Conservation (phyloP, 331 rosid species). For the Malus hybrid region DNA sequence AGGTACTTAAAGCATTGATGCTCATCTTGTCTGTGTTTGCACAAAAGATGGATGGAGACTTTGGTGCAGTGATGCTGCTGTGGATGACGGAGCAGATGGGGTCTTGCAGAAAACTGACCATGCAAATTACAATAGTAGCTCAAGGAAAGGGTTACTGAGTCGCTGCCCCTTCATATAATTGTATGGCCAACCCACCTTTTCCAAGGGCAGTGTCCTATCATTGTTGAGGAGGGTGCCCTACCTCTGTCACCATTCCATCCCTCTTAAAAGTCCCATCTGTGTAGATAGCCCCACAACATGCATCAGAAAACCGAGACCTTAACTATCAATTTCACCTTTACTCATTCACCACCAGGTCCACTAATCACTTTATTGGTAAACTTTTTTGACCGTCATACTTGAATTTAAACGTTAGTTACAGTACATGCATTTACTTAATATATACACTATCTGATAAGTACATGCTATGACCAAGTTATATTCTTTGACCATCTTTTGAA, state of each 20-base stretch:
- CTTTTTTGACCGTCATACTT: too few relatives aligned
- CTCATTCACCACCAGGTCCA: background rate
- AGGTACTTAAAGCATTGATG: background rate
- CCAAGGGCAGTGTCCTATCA: background rate
- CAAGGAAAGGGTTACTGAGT: background rate
- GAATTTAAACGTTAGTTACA: too few relatives aligned
- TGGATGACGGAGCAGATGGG: slow-evolving; percentile 9
- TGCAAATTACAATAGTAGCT: background rate
- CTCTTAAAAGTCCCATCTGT: slow-evolving; percentile 14
- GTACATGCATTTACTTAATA: too few relatives aligned
- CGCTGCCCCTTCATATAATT: background rate
- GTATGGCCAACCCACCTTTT: slow-evolving; percentile 21
- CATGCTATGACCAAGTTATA: too few relatives aligned
- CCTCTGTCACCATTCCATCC: slow-evolving; percentile 55
- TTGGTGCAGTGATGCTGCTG: background rate
- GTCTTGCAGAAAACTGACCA: background rate
- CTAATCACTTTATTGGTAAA: background rate
- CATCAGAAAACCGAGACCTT: slow-evolving; percentile 16
- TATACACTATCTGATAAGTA: too few relatives aligned
- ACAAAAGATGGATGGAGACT: background rate
- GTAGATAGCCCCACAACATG: slow-evolving; percentile 38
- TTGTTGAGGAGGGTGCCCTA: slow-evolving; percentile 35
- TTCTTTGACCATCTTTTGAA: too few relatives aligned
- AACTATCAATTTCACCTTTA: slow-evolving; percentile 17
- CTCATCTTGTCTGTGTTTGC: background rate